Evolutionary conservation across 805 yeast genomes (phyloP).

Genomic region (Candida fluviatilis): DNA sequence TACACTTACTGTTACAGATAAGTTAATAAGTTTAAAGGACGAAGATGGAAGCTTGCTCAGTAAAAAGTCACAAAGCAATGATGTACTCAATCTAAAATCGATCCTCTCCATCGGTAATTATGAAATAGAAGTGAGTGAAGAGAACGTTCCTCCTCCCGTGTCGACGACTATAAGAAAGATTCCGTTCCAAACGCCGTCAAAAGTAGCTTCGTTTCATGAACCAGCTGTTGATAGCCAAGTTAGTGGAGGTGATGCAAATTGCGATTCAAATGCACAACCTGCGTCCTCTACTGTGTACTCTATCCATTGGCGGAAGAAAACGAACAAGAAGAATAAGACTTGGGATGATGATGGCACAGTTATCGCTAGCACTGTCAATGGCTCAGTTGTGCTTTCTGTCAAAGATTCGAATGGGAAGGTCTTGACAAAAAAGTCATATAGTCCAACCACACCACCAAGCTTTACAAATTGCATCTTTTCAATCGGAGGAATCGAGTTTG

Average conservation of each 20-base stretch:
- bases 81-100: slow-evolving; percentile 5
- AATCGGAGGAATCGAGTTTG: slow-evolving; percentile 60
- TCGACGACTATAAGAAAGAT: too few relatives aligned
- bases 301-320: slow-evolving; percentile 66
- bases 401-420: slow-evolving; percentile 20
- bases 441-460: slow-evolving; percentile 5
- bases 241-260: too few relatives aligned
- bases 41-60: slow-evolving; percentile 15
- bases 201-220: too few relatives aligned
- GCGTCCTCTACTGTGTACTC: too few relatives aligned
- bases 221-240: too few relatives aligned
- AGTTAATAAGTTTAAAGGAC: slow-evolving; percentile 24
- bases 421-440: slow-evolving; percentile 15
- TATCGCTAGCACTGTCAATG: slow-evolving; percentile 25
- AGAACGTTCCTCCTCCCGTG: too few relatives aligned
- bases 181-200: too few relatives aligned
- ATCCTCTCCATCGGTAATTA: slow-evolving; percentile 49
- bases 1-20: slow-evolving; percentile 30
- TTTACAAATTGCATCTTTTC: slow-evolving; percentile 26
- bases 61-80: slow-evolving; percentile 13
- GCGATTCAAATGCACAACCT: too few relatives aligned
- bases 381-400: slow-evolving; percentile 17
- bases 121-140: slow-evolving; percentile 51
- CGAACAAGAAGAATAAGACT: slow-evolving; percentile 76
- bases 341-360: slow-evolving; percentile 90